These are phyloP conservation scores for Dactylorhiza incarnata DNA, from an alignment of 106 monocot species.

Conservation along the genomic window DNA sequence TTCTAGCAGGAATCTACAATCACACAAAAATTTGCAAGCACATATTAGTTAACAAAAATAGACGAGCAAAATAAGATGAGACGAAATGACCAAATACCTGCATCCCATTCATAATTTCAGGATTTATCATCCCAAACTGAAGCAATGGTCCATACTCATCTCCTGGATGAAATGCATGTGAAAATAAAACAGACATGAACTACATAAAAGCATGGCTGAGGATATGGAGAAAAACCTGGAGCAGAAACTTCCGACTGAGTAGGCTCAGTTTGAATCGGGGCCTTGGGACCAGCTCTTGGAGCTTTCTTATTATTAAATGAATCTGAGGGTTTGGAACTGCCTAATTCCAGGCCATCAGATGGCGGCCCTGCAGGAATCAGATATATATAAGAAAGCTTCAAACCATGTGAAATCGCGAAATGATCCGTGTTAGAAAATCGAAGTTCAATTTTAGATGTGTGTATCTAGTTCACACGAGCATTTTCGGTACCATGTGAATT, in stretches of 20 bases:
- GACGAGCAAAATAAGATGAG: not conserved
- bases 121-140: constrained; percentile 16
- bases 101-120: constrained; percentile 16
- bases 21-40: not conserved
- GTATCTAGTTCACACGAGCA: not conserved
- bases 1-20: constrained; percentile 25
- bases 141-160: constrained; percentile 6
- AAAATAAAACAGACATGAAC: not conserved
- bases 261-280: not conserved
- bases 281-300: constrained; percentile 1
- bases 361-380: not conserved
- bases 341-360: not conserved
- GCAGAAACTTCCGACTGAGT: not conserved
- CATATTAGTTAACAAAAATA: not conserved
- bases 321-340: not conserved
- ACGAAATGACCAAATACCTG: constrained; percentile 4
- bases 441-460: not conserved
- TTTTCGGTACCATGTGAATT: constrained; percentile 23
- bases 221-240: not conserved
- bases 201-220: not conserved
- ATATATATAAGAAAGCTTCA: too few species aligned
- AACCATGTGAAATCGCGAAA: too few species aligned
- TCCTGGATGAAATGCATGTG: not conserved
- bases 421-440: not conserved
- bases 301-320: constrained; percentile 3